A percentile compares a stretch with the other conserved stretches of the same genome.
phyloP scores from a whole-genome alignment of 1,284 basidiomycete genomes.

The Puccinia coronata region DNA sequence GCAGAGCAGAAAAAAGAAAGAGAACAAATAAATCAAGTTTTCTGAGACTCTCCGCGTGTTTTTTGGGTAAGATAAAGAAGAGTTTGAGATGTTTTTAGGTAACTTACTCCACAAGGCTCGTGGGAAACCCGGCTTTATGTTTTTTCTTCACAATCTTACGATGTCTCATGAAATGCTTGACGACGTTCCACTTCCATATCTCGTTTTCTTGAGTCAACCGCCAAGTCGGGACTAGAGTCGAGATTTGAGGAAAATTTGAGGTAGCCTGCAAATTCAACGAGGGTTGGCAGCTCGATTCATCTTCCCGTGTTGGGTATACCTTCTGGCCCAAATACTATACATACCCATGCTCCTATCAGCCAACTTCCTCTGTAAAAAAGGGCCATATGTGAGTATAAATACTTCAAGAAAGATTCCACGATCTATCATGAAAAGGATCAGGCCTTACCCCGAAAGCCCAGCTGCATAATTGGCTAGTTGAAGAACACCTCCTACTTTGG shows the following conservation, averaged over 20 bases:
- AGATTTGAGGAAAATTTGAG: conserved; percentile 38
- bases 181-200: conserved; percentile 44
- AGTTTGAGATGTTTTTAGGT: not conserved
- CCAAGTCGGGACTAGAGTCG: conserved; percentile 21
- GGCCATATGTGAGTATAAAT: not conserved
- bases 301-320: not conserved
- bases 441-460: conserved; percentile 41
- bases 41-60: no score
- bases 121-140: conserved; percentile 37
- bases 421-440: not conserved
- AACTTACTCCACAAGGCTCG: conserved; percentile 45
- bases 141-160: conserved; percentile 26
- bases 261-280: conserved; percentile 17
- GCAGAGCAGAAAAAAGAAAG: no score
- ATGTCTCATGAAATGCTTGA: conserved; percentile 18
- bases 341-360: conserved; percentile 39
- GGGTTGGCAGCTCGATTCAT: not conserved
- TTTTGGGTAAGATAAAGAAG: not conserved
- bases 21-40: not conserved
- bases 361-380: conserved; percentile 13
- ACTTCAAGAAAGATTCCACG: not conserved
- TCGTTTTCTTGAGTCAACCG: conserved; percentile 22
- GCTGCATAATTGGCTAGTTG: conserved; percentile 45
- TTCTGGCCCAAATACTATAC: no score
- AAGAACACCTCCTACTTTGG: conserved; percentile 37